These are phyloP conservation scores for Alternaria incomplexa DNA, from an alignment of 2,329 filamentous ascomycete genomes.

Conservation along the genomic window DNA sequence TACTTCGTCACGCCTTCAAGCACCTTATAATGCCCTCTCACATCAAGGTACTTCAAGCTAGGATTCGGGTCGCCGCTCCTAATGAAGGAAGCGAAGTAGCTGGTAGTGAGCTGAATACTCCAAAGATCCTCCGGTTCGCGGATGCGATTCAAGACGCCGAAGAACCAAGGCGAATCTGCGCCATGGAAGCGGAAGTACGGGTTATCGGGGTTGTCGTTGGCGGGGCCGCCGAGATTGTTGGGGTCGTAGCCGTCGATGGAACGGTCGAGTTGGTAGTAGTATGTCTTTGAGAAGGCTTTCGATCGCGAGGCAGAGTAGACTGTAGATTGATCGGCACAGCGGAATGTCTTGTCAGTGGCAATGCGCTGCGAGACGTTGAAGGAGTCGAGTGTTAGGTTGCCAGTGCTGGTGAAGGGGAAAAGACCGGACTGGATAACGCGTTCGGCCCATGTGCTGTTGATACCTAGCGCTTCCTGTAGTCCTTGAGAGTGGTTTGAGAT, in stretches of 20 bases:
- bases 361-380: slow-evolving; percentile 63
- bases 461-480: slow-evolving; percentile 54
- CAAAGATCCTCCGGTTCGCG: slow-evolving; percentile 60
- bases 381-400: slow-evolving; percentile 61
- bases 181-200: slow-evolving; percentile 65
- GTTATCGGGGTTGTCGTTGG: slow-evolving; percentile 57
- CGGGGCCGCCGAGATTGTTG: slow-evolving; percentile 58
- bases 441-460: slow-evolving; percentile 50
- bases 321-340: slow-evolving; percentile 66
- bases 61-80: slow-evolving; percentile 60
- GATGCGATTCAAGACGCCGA: slow-evolving; percentile 58
- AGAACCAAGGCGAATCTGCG: slow-evolving; percentile 59
- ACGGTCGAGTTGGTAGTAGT: slow-evolving; percentile 67
- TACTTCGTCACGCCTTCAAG: slow-evolving; percentile 50
- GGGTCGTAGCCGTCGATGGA: slow-evolving; percentile 61
- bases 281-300: slow-evolving; percentile 57
- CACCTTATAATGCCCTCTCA: slow-evolving; percentile 55
- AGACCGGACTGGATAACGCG: slow-evolving; percentile 50
- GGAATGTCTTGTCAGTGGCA: slow-evolving; percentile 65
- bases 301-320: slow-evolving; percentile 57
- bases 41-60: slow-evolving; percentile 51
- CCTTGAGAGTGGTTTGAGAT: slow-evolving; percentile 53
- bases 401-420: slow-evolving; percentile 57
- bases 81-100: slow-evolving; percentile 61
- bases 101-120: slow-evolving; percentile 53